Conservation (phyloP, 2,329 filamentous ascomycete species). For the Apiospora pterosperma region DNA sequence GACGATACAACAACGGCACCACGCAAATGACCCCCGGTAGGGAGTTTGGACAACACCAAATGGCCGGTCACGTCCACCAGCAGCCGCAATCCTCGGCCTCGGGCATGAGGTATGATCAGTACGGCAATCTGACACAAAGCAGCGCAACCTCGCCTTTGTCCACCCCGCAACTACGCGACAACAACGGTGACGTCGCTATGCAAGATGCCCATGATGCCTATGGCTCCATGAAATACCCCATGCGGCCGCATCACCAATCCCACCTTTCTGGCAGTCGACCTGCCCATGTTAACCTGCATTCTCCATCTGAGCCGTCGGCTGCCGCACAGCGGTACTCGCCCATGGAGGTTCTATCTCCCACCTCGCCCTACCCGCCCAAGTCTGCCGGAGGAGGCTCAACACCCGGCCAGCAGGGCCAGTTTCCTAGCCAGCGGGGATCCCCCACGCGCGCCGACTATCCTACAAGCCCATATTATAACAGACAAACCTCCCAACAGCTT, state of each 20-base stretch:
- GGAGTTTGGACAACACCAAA: conserved; percentile 26
- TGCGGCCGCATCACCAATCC: conserved; percentile 74
- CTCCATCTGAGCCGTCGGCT: conserved; percentile 71
- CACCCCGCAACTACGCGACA: conserved; percentile 56
- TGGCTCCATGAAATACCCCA: conserved; percentile 76
- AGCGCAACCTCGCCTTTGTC: conserved; percentile 51
- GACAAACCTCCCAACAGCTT: conserved; percentile 58
- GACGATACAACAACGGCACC: conserved; percentile 49
- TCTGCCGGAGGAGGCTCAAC: conserved; percentile 35
- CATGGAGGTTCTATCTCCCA: conserved; percentile 84
- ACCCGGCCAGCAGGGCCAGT: conserved; percentile 41
- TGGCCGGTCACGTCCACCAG: conserved; percentile 34
- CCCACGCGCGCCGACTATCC: conserved; percentile 68
- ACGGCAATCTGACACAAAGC: conserved; percentile 26
- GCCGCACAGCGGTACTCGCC: conserved; percentile 92
- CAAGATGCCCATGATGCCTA: conserved; percentile 82
- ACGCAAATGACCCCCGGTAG: conserved; percentile 27
- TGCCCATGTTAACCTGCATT: conserved; percentile 60
- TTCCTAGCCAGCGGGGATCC: conserved; percentile 65
- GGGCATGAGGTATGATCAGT: conserved; percentile 66
- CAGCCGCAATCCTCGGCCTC: conserved; percentile 37
- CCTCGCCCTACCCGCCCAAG: conserved; percentile 70
- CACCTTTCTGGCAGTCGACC: conserved; percentile 52
- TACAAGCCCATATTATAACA: conserved; percentile 55
- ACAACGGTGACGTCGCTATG: conserved; percentile 78